These are phyloP conservation scores for Phoenix dactylifera DNA, from an alignment of 176 grass and related monocot genomes.

Conservation along the genomic window DNA sequence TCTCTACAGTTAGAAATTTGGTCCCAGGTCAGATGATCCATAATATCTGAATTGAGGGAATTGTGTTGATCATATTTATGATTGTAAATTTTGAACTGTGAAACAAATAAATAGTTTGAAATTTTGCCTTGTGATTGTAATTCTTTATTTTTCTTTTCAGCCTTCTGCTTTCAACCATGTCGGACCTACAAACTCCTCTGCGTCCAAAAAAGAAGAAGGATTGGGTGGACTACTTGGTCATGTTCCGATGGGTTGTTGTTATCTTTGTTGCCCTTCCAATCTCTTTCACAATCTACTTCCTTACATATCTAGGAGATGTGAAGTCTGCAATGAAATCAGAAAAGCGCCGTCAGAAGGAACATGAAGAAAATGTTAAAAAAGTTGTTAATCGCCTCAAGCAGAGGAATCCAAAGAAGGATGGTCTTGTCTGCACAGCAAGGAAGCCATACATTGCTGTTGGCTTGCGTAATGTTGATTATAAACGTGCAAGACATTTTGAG, in stretches of 20 bases:
- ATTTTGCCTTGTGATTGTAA: too few species aligned
- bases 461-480: conserved; percentile 96
- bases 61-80: too few species aligned
- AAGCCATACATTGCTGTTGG: conserved; percentile 88
- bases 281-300: conserved; percentile 62
- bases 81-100: too few species aligned
- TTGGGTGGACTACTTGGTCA: conserved; percentile 68
- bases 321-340: conserved; percentile 75
- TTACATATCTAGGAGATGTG: conserved; percentile 49
- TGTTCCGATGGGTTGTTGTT: conserved; percentile 76
- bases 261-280: conserved; percentile 75
- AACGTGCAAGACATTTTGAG: conserved; percentile 73
- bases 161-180: conserved; percentile 23
- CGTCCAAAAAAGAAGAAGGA: conserved; percentile 61
- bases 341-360: conserved; percentile 59
- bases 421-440: conserved; percentile 83
- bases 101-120: too few species aligned
- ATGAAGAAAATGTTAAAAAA: conserved; percentile 66
- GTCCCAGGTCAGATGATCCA: too few species aligned
- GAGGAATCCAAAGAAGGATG: conserved; percentile 82
- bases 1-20: too few species aligned
- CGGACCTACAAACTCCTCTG: conserved; percentile 50
- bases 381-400: conserved; percentile 80
- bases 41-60: too few species aligned
- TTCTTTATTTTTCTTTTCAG: too few species aligned